Evolutionary conservation across 1,284 basidiomycete genomes (phyloP), one percentile per base, ranked within the genome.

Genomic region (Melanopsichium pennsylvanicum): DNA sequence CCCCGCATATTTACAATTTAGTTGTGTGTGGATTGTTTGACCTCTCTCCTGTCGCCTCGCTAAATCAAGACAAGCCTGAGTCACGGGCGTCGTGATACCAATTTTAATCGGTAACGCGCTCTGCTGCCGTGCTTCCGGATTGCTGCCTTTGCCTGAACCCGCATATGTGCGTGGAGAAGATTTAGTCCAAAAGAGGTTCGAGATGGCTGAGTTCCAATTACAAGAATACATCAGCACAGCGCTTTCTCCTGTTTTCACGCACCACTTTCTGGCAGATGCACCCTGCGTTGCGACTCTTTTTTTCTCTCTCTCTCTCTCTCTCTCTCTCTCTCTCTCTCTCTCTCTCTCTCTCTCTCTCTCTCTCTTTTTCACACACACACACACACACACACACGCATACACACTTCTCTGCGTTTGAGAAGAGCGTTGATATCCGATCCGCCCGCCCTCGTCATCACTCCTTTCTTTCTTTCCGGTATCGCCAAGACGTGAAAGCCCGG

Each of bases 401-500:
- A n/a, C n/a, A n/a, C n/a, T n/a, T n/a, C n/a, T n/a, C n/a, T n/a
- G n/a, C n/a, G n/a, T n/a, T n/a, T n/a, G n/a, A n/a, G n/a, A n/a
- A n/a, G n/a, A n/a, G n/a, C 13, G 29, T 48, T 46, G 22, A 63
- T 43, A 29, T 63, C 60, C 60, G 60, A 56, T 57, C 48, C 48
- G 52, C 41, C 60, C 60, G 52, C 27, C 12, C 19, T 25, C 52
- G 32, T 49, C 48, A 27, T 23, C 16, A 32, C 45, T 35, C 31
- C 48, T 40, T 41, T 23, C 16, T 34, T 41, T 35, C 31, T 43
- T 40, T 41, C 26, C 43, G 32, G 48, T 37, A 48, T 26, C 21
- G 22, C 34, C 29, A 43, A 48, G 57, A 47, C 60, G 60, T 63
- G 60, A 63, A 63, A 63, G 59, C 51, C 32, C 23, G n/a, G 39